Evolutionary conservation across 441 rosid species (phyloP).

Genomic region (Gossypium gossypioides): DNA sequence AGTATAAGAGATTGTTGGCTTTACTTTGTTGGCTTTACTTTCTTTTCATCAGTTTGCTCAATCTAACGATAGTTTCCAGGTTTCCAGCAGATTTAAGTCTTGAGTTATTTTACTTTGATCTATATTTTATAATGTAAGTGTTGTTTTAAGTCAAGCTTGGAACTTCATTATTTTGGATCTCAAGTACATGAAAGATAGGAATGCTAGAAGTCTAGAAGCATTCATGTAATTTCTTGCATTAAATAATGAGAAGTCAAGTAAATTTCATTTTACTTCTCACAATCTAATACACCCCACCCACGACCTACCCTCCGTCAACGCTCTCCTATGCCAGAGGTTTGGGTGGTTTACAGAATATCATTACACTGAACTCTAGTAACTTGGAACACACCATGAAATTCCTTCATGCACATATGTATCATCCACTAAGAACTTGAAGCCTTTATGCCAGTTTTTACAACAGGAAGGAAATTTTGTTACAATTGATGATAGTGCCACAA

Average conservation of each 20-base stretch:
- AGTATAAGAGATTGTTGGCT: not conserved
- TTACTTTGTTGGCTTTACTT: not conserved
- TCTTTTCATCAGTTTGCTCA: not conserved
- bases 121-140: not conserved
- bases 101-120: not conserved
- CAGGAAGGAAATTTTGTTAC: not conserved
- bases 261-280: not conserved
- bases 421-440: not conserved
- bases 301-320: not conserved
- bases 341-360: not conserved
- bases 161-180: not conserved
- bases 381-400: not conserved
- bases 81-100: not conserved
- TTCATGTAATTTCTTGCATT: not conserved
- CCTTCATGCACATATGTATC: not conserved
- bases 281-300: not conserved
- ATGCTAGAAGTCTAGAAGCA: not conserved
- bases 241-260: not conserved
- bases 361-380: not conserved
- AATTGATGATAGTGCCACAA: not conserved
- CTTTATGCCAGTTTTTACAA: not conserved
- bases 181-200: not conserved
- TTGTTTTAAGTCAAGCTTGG: slow-evolving; percentile 8
- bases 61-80: not conserved
- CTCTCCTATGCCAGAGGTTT: not conserved